Conservation (phyloP, 306 rosid genomes). For the Trifolium dubium region DNA sequence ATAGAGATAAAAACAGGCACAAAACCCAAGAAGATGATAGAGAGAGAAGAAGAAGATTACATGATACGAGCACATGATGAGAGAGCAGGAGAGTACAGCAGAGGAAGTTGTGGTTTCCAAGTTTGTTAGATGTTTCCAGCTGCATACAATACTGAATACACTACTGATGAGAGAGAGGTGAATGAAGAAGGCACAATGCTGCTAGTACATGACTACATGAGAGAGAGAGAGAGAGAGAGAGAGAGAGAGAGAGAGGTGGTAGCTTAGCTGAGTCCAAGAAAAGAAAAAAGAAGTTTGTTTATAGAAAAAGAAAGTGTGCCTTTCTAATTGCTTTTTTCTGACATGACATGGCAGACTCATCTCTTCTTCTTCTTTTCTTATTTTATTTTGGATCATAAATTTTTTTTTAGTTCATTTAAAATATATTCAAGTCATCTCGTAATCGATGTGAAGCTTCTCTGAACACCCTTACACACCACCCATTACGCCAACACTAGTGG, state of each 20-base stretch:
- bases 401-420: too few relatives aligned
- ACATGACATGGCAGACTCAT: conserved; percentile 23
- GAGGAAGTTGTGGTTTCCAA: neutral
- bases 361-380: neutral
- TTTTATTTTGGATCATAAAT: too few relatives aligned
- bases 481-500: too few relatives aligned
- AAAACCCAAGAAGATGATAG: conserved; percentile 42
- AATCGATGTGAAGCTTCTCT: too few relatives aligned
- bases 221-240: neutral
- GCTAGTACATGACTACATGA: too few relatives aligned
- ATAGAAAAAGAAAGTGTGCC: neutral
- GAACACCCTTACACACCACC: too few relatives aligned
- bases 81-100: neutral
- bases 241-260: neutral
- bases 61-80: neutral
- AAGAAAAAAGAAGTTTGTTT: neutral
- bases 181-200: neutral
- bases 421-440: too few relatives aligned
- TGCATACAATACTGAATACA: neutral
- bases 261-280: neutral
- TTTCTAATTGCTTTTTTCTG: conserved; percentile 23
- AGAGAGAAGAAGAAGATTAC: neutral
- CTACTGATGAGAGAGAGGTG: neutral
- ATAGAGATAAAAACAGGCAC: conserved; percentile 28
- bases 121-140: neutral